Evolutionary conservation across 2,329 filamentous ascomycete genomes (phyloP).

Genomic region (Clonostachys chloroleuca): DNA sequence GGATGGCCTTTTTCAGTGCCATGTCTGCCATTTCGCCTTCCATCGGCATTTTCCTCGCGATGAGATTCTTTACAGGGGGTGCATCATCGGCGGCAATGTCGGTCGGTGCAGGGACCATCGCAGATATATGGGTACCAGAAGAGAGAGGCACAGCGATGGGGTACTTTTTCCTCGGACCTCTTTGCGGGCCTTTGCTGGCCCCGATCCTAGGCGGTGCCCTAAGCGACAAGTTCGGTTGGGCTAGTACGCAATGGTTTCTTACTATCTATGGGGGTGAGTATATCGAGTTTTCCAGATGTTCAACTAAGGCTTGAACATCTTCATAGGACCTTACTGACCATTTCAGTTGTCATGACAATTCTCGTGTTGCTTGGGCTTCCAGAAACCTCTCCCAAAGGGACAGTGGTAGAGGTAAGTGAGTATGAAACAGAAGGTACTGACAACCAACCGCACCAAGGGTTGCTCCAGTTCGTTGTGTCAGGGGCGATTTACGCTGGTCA

Average conservation of each 20-base stretch:
- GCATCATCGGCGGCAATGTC: constrained; percentile 78
- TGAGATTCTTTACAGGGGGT: constrained; percentile 70
- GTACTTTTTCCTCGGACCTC: constrained; percentile 74
- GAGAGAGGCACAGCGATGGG: constrained; percentile 79
- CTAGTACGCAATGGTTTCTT: constrained; percentile 74
- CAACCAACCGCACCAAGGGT: constrained; percentile 42
- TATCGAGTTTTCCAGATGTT: no score
- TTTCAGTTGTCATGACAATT: no score
- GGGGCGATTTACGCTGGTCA: no score
- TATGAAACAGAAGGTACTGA: constrained; percentile 33
- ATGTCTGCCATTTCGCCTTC: constrained; percentile 64
- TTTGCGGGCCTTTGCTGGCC: constrained; percentile 69
- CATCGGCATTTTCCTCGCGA: constrained; percentile 73
- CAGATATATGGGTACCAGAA: constrained; percentile 71
- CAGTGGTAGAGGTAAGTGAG: no score
- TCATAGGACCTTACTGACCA: no score
- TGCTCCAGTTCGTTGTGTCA: no score
- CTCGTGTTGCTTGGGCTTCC: no score
- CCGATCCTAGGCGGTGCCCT: constrained; percentile 75
- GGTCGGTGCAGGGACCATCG: constrained; percentile 78
- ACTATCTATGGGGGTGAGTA: constrained; percentile 54
- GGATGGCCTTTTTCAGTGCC: constrained; percentile 69
- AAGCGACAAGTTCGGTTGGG: constrained; percentile 67
- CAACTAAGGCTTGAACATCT: no score
- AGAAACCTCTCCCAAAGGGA: no score